Percentiles rank a stretch among this genome's conserved stretches.
Evolutionary conservation across 2,329 filamentous ascomycete genomes (phyloP).

Genomic region (Fusarium setosum): DNA sequence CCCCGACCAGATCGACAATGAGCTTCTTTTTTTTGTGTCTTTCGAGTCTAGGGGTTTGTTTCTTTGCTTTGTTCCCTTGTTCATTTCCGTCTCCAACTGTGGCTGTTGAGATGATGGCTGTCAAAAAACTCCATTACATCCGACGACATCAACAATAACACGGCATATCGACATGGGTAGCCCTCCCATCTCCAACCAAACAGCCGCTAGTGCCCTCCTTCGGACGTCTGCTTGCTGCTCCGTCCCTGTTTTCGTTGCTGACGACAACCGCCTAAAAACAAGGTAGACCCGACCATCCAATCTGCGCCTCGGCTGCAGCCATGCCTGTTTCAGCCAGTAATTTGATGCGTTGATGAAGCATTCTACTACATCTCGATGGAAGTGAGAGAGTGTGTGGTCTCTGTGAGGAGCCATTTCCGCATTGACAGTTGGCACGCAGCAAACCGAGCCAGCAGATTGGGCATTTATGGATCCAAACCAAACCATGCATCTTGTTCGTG

Average conservation of each 20-base stretch:
- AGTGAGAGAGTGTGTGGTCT: background rate
- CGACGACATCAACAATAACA: conserved; percentile 22
- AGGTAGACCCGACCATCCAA: conserved; percentile 10
- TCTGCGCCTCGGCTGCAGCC: background rate
- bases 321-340: conserved; percentile 21
- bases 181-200: conserved; percentile 31
- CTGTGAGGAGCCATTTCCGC: background rate
- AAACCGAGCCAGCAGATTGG: conserved; percentile 18
- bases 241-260: conserved; percentile 40
- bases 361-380: background rate
- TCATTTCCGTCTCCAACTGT: background rate
- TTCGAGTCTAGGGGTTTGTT: background rate
- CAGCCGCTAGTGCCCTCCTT: conserved; percentile 19
- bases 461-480: conserved; percentile 16
- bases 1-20: conserved; percentile 17
- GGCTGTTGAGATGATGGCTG: background rate
- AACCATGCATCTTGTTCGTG: background rate
- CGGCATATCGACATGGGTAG: conserved; percentile 28
- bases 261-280: conserved; percentile 36
- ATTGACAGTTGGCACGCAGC: background rate
- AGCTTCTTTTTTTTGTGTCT: conserved; percentile 6
- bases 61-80: background rate
- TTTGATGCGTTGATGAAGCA: too few relatives aligned
- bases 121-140: conserved; percentile 5
- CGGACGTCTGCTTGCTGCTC: conserved; percentile 7